Percentiles rank a stretch among this genome's conserved stretches.
Conservation (phyloP, 2,329 filamentous ascomycete species). For the Pseudogymnoascus sp. region DNA sequence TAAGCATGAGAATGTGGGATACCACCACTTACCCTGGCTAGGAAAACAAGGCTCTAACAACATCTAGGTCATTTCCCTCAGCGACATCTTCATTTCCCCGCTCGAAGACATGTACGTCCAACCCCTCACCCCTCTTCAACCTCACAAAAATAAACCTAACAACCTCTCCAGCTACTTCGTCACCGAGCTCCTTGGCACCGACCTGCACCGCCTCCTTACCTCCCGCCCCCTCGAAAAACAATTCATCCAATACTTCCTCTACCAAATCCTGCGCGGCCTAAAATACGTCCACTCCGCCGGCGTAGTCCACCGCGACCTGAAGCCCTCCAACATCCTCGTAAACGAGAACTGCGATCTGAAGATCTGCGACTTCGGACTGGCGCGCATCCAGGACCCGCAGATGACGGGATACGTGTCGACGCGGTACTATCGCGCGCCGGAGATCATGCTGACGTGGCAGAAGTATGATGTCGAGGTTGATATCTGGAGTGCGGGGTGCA, state of each 20-base stretch:
- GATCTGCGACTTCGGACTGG: conserved; percentile 97
- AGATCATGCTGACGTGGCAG: conserved; percentile 99
- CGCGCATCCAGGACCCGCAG: conserved; percentile 95
- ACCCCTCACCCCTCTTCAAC: conserved; percentile 11
- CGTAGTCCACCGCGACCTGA: conserved; percentile 94
- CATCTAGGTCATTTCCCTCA: conserved; percentile 82
- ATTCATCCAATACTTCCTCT: conserved; percentile 99
- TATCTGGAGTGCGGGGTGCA: conserved; percentile 98
- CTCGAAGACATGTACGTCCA: conserved; percentile 82
- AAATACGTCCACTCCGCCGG: conserved; percentile 99
- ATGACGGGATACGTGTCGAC: conserved; percentile 99
- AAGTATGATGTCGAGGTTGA: conserved; percentile 99
- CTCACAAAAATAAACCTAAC: conserved; percentile 12
- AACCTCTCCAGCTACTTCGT: conserved; percentile 71
- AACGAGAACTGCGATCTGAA: conserved; percentile 99
- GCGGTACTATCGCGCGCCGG: conserved; percentile 94
- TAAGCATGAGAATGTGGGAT: conserved; percentile 80
- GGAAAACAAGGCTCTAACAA: conserved; percentile 19
- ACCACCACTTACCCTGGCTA: neutral
- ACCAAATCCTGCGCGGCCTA: conserved; percentile 94
- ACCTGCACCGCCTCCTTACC: conserved; percentile 89
- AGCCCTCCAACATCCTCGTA: conserved; percentile 97
- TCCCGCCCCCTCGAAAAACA: conserved; percentile 96
- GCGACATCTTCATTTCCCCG: conserved; percentile 98
- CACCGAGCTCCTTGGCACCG: conserved; percentile 92